Evolutionary conservation across 768 basidiomycete genomes (phyloP).

Genomic region (Xanthoconium stramineum): DNA sequence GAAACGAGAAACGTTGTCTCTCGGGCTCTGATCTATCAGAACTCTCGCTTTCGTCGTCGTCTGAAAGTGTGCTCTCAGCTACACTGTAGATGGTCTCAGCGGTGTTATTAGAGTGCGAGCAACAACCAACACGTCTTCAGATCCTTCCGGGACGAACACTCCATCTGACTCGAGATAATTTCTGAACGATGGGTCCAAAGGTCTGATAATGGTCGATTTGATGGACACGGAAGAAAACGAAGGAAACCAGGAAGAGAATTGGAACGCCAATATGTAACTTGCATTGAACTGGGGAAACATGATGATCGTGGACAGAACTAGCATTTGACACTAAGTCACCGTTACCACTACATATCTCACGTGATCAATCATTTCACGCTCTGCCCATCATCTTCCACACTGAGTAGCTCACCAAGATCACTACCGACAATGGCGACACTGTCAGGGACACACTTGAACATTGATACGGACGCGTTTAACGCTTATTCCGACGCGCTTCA

Average conservation of each 20-base stretch:
- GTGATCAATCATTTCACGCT: slow-evolving; percentile 10
- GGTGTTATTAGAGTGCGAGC: neutral
- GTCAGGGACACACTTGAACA: neutral
- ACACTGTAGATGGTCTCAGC: slow-evolving; percentile 37
- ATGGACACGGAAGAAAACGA: slow-evolving; percentile 59
- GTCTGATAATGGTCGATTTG: slow-evolving; percentile 71
- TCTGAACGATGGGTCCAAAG: slow-evolving; percentile 59
- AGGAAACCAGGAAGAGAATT: slow-evolving; percentile 86
- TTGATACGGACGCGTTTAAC: slow-evolving; percentile 40
- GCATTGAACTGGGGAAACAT: slow-evolving; percentile 51
- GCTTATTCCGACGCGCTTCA: slow-evolving; percentile 59
- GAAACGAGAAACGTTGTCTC: slow-evolving; percentile 59
- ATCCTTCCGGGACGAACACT: slow-evolving; percentile 78
- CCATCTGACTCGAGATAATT: slow-evolving; percentile 80
- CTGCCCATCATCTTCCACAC: neutral
- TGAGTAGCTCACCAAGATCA: neutral
- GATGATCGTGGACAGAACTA: no score
- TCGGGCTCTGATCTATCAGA: slow-evolving; percentile 38
- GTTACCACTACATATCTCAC: neutral
- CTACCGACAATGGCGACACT: slow-evolving; percentile 12
- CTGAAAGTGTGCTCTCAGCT: slow-evolving; percentile 54
- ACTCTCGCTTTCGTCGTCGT: slow-evolving; percentile 43
- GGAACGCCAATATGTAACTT: slow-evolving; percentile 63
- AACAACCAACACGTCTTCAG: slow-evolving; percentile 65
- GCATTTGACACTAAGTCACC: no score